phyloP scores from a whole-genome alignment of 192 early-diverging fungal species.

The Tieghemiomyces parasiticus region DNA sequence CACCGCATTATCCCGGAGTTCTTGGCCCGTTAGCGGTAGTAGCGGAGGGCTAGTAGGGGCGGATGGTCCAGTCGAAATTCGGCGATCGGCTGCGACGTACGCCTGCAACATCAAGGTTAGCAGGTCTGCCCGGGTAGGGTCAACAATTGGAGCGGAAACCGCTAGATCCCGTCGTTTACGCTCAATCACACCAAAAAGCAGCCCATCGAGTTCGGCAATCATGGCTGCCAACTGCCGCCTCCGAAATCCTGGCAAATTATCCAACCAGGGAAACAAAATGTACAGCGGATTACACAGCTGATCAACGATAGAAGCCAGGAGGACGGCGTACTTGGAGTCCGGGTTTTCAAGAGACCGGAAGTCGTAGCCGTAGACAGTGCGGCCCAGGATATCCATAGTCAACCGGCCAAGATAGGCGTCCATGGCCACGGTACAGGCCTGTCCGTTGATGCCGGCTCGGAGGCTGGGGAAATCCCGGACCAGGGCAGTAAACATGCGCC shows the following conservation, averaged over 20 bases:
- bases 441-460: not conserved
- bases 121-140: slow-evolving; percentile 26
- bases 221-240: not conserved
- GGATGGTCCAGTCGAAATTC: too few species aligned
- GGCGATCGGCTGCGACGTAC: slow-evolving; percentile 21
- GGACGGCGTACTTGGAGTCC: slow-evolving; percentile 24
- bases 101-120: slow-evolving; percentile 40
- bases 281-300: slow-evolving; percentile 28
- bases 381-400: slow-evolving; percentile 40
- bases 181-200: slow-evolving; percentile 26
- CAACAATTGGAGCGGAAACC: slow-evolving; percentile 14
- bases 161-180: slow-evolving; percentile 18
- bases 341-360: slow-evolving; percentile 30
- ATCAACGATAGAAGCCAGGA: slow-evolving; percentile 28
- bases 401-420: slow-evolving; percentile 25
- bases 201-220: slow-evolving; percentile 10
- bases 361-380: slow-evolving; percentile 34
- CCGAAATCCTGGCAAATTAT: slow-evolving; percentile 15
- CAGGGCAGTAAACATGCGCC: slow-evolving; percentile 19
- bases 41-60: not conserved
- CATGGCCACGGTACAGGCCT: slow-evolving; percentile 12
- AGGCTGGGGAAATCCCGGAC: not conserved
- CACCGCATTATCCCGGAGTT: slow-evolving; percentile 30
- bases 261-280: slow-evolving; percentile 34
- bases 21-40: slow-evolving; percentile 15